Evolutionary conservation across 2,329 filamentous ascomycete species (phyloP).

Genomic region (Hypomyces rosellus): DNA sequence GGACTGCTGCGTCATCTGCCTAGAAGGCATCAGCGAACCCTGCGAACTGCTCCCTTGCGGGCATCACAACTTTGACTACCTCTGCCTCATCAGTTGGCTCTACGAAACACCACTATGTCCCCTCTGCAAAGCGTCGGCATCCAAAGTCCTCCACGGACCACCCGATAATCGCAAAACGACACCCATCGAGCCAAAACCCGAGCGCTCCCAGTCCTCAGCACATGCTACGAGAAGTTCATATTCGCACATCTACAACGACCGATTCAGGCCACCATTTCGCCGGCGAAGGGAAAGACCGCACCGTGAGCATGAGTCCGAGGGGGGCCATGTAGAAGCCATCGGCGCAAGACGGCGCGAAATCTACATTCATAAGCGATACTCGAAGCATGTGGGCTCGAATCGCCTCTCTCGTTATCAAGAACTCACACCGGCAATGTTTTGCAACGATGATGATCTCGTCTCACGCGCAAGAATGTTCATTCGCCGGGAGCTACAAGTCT

Average conservation of each 20-base stretch:
- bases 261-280: not conserved
- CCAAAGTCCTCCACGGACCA: conserved; percentile 60
- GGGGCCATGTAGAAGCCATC: conserved; percentile 9
- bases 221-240: not conserved
- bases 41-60: conserved; percentile 70
- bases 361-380: conserved; percentile 67
- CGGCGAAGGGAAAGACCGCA: conserved; percentile 7
- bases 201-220: conserved; percentile 12
- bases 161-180: conserved; percentile 34
- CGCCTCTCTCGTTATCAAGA: conserved; percentile 69
- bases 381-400: conserved; percentile 77
- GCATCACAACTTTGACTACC: conserved; percentile 77
- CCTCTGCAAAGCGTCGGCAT: conserved; percentile 59
- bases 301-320: not conserved
- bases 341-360: conserved; percentile 57
- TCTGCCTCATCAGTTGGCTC: conserved; percentile 79
- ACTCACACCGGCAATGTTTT: conserved; percentile 62
- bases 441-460: conserved; percentile 58
- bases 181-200: conserved; percentile 48
- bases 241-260: not conserved
- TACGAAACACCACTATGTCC: conserved; percentile 68
- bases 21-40: conserved; percentile 65
- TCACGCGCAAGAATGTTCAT: conserved; percentile 76
- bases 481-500: conserved; percentile 76
- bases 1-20: conserved; percentile 75